phyloP scores from a whole-genome alignment of 148 eudicot species.

The Amaranthus hypochondriacus region DNA sequence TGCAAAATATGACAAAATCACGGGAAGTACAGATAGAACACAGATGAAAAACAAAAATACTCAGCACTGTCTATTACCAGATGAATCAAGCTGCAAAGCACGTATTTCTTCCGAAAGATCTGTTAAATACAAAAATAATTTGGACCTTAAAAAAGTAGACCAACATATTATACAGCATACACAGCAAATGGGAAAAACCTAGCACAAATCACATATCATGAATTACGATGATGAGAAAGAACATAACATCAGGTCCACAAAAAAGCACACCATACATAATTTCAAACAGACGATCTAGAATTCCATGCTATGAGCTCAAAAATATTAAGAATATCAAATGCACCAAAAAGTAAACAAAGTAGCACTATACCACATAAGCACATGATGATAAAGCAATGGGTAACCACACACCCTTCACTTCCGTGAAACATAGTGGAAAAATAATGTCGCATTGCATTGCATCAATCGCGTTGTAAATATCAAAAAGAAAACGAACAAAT shows the following conservation, averaged over 20 bases:
- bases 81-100: slow-evolving; percentile 84
- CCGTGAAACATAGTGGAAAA: too few relatives aligned
- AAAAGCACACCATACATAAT: neutral
- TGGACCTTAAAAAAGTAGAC: neutral
- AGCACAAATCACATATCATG: neutral
- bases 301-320: neutral
- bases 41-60: neutral
- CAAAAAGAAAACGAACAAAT: too few relatives aligned
- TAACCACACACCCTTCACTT: too few relatives aligned
- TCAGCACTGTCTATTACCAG: slow-evolving; percentile 37
- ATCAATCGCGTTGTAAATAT: too few relatives aligned
- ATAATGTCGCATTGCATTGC: too few relatives aligned
- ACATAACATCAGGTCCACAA: neutral
- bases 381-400: too few relatives aligned
- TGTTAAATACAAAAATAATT: slow-evolving; percentile 7
- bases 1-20: neutral
- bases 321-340: neutral
- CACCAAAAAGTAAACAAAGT: neutral
- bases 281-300: neutral
- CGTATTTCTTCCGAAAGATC: slow-evolving; percentile 79
- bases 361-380: too few relatives aligned
- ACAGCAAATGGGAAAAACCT: neutral
- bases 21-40: neutral
- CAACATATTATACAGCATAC: neutral
- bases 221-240: neutral